Base-by-base conservation (phyloP, 164 flowering plant genomes). In the Stephania japonica region DNA sequence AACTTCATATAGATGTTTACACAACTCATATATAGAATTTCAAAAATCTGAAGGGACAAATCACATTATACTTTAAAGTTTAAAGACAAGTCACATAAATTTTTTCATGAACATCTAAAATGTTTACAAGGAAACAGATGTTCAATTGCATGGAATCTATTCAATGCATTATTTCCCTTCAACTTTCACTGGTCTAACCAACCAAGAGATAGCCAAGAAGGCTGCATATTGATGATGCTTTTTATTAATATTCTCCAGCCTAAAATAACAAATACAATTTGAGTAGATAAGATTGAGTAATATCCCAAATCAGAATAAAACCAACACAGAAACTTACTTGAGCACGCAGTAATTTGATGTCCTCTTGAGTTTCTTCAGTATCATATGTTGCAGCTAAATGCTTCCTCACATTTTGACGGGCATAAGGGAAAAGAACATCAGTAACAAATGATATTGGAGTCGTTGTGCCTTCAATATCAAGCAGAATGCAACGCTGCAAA, bases 391-490 rank as follows among this genome's bases (percentile, higher is more conserved):
- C 81, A 75, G 76, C 80, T 76, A 96, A 84, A 83, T 96, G 97
- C 82, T 83, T 93, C 71, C 88, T 84, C 74, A 93, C 97, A 81
- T 87, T 93, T 23, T 91, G 87, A 71, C 94, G 97, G 65, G 98
- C 99, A 83, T 90, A 96, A 5, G 99, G 99, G 72, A 96, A 93
- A 75, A 96, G 96, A 79, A 94, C 94, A 70, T 93, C 99, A 24
- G 86, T 80, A 38, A 96, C 98, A 81, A 96, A 96, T 76, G 97
- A 86, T 80, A 93, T 96, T 3, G 98, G 99, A 44, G 98, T 96
- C 1, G 98, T 92, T 11, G 99, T 93, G 68, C 99, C 99, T 80
- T 93, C 99, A 82, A 96, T 96, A 82, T 96, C 99, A 74, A 96
- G 97, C 76, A 96, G 87, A 82, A 96, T 86, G 84, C 92, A 92